A percentile compares a stretch with the other conserved stretches of the same genome.
Conservation (phyloP, 1,284 basidiomycete species). For the Sutorius eximius region DNA sequence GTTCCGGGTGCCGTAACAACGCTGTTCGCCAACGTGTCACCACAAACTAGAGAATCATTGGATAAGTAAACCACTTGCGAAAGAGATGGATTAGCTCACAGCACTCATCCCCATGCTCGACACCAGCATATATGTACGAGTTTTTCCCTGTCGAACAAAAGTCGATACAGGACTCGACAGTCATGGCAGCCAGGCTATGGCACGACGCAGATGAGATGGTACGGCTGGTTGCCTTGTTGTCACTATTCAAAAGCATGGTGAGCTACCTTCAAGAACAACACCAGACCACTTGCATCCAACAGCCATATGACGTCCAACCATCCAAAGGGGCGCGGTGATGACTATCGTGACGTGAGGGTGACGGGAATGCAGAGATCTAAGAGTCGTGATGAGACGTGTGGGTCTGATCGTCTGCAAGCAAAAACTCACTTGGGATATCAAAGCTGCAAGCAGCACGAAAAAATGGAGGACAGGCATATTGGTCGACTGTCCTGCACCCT, state of each 20-base stretch:
- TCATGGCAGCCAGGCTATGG: slow-evolving; percentile 53
- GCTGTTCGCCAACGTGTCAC: slow-evolving; percentile 56
- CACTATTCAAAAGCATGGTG: slow-evolving; percentile 37
- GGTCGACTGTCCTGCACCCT: neutral
- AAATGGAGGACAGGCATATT: slow-evolving; percentile 8
- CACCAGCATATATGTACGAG: slow-evolving; percentile 59
- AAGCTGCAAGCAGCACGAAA: neutral
- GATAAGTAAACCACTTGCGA: neutral
- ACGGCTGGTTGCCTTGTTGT: slow-evolving; percentile 46
- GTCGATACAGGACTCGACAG: slow-evolving; percentile 59
- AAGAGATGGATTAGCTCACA: slow-evolving; percentile 42
- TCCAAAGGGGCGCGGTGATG: neutral
- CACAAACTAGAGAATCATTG: slow-evolving; percentile 51
- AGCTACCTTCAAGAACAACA: slow-evolving; percentile 1
- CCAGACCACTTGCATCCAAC: slow-evolving; percentile 52
- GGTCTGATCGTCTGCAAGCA: neutral
- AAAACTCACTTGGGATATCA: slow-evolving; percentile 11
- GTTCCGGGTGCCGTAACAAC: slow-evolving; percentile 46
- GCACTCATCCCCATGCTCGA: slow-evolving; percentile 59
- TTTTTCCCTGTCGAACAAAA: slow-evolving; percentile 52
- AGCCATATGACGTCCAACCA: slow-evolving; percentile 46
- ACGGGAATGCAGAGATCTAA: slow-evolving; percentile 2
- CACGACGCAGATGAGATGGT: slow-evolving; percentile 50
- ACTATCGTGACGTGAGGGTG: neutral
- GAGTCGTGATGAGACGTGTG: neutral